Evolutionary conservation across 2,329 filamentous ascomycete genomes (phyloP).

Genomic region (Apiospora arundinis): DNA sequence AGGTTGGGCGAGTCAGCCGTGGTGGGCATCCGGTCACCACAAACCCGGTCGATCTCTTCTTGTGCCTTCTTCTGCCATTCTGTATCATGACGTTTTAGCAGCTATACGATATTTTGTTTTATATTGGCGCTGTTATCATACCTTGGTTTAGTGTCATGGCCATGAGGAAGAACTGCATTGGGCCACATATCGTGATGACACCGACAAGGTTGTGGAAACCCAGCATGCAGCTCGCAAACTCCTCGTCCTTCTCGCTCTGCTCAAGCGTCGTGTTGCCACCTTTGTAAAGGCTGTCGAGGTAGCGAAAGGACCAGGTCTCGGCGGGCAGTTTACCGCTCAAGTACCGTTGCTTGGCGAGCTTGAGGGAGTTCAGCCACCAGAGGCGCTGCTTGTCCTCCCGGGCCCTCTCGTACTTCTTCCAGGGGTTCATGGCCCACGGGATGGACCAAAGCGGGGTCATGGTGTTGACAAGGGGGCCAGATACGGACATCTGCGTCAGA

Average conservation of each 20-base stretch:
- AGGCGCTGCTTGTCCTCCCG: slow-evolving; percentile 50
- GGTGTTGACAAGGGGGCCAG: slow-evolving; percentile 57
- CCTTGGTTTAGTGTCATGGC: slow-evolving; percentile 56
- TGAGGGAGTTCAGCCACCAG: slow-evolving; percentile 54
- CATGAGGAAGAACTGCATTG: slow-evolving; percentile 59
- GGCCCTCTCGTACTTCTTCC: slow-evolving; percentile 52
- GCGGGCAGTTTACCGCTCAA: slow-evolving; percentile 47
- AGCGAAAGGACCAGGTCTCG: slow-evolving; percentile 56
- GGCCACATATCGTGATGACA: slow-evolving; percentile 56
- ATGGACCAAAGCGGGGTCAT: slow-evolving; percentile 55
- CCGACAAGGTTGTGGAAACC: slow-evolving; percentile 59
- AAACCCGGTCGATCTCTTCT: slow-evolving; percentile 63
- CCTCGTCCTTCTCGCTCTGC: slow-evolving; percentile 50
- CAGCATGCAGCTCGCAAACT: slow-evolving; percentile 57
- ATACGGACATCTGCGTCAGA: slow-evolving; percentile 58
- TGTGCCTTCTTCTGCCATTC: slow-evolving; percentile 60
- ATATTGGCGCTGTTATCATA: neutral
- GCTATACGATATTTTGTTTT: too few species aligned
- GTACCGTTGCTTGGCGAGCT: slow-evolving; percentile 49
- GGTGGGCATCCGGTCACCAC: slow-evolving; percentile 58
- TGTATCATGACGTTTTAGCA: neutral
- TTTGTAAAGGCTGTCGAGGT: slow-evolving; percentile 50
- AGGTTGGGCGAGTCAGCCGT: slow-evolving; percentile 56
- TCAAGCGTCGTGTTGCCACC: slow-evolving; percentile 48
- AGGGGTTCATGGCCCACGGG: slow-evolving; percentile 52